Evolutionary conservation across 2,329 filamentous ascomycete genomes (phyloP), one percentile per base, ranked within the genome.

Genomic region (Amphichorda felina): DNA sequence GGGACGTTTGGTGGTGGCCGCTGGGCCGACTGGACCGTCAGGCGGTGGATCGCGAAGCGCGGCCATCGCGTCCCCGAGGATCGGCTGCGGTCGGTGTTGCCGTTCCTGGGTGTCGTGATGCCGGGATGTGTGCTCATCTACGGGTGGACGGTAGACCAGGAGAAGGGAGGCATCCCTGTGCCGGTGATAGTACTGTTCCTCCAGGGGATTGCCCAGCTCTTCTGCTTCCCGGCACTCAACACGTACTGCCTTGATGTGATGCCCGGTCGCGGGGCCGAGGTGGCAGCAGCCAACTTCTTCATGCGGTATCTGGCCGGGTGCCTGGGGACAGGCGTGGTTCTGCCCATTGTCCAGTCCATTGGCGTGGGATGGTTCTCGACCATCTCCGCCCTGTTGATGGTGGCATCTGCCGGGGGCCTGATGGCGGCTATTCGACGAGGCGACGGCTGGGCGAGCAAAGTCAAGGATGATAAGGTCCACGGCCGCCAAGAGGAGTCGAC

Each of bases 211-310:
- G 79, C 75, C 0, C 80, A 87, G 53, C 60, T 87, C 5, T 82
- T 85, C 49, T 82, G 79, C 46, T 87, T 86, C 48, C 81, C 81
- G 0, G 75, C 71, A 33, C 53, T 88, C 41, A 87, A 88, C 52
- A 83, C 82, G 0, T 88, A 91, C 56, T 88, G 82, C 51, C 57
- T 91, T 28, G 83, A 91, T 52, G 82, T 89, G 10, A 85, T 88
- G 77, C 80, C 52, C 0, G 66, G 66, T 2, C 63, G 71, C 21
- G 75, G 75, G 30, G 73, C 79, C 4, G 83, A 91, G 49, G 81
- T 89, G 4, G 74, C 85, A 30, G 82, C 82, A 0, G 81, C 82
- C 0, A 91, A 89, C 53, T 91, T 88, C 54, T 75, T 86, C 47
- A 64, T 83, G 34, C 67, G 84, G 5, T 91, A 89, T 53, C 50